Evolutionary conservation across 495 filamentous ascomycete species (phyloP).

Genomic region (Hapsidospora chrysogenum): DNA sequence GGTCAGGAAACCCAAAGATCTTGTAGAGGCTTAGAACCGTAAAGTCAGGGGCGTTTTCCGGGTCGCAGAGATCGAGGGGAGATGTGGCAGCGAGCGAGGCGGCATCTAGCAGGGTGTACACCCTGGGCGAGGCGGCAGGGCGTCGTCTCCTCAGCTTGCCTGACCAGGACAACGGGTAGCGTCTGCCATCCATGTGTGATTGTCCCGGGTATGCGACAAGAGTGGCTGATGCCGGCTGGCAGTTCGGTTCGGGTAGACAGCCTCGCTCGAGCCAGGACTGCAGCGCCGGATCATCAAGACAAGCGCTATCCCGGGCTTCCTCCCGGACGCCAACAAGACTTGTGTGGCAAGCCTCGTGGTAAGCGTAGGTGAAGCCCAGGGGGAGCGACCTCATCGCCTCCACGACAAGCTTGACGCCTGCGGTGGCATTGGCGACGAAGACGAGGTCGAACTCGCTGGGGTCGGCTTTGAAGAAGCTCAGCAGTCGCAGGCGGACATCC

Average conservation of each 20-base stretch:
- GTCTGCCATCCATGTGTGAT: slow-evolving; percentile 83
- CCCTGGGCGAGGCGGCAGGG: slow-evolving; percentile 4
- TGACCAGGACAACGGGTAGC: slow-evolving; percentile 58
- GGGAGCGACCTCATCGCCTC: slow-evolving; percentile 52
- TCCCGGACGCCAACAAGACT: slow-evolving; percentile 76
- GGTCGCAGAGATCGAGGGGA: slow-evolving; percentile 51
- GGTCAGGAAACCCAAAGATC: slow-evolving; percentile 89
- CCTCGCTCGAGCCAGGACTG: slow-evolving; percentile 41
- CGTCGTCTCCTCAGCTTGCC: slow-evolving; percentile 24
- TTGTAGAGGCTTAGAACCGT: slow-evolving; percentile 88
- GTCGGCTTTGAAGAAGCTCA: slow-evolving; percentile 72
- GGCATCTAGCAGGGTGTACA: slow-evolving; percentile 79
- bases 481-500: slow-evolving; percentile 50
- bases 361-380: slow-evolving; percentile 62
- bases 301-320: slow-evolving; percentile 42
- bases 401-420: slow-evolving; percentile 70
- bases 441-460: slow-evolving; percentile 74
- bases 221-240: slow-evolving; percentile 1
- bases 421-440: slow-evolving; percentile 86
- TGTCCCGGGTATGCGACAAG: slow-evolving; percentile 82
- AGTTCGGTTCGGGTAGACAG: slow-evolving; percentile 6
- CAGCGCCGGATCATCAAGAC: slow-evolving; percentile 45
- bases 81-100: slow-evolving; percentile 67
- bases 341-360: slow-evolving; percentile 76
- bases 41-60: slow-evolving; percentile 58